Percentiles rank a stretch among this genome's conserved stretches.
Conservation (phyloP, 2,329 filamentous ascomycete genomes). For the Stemphylium vesicarium region DNA sequence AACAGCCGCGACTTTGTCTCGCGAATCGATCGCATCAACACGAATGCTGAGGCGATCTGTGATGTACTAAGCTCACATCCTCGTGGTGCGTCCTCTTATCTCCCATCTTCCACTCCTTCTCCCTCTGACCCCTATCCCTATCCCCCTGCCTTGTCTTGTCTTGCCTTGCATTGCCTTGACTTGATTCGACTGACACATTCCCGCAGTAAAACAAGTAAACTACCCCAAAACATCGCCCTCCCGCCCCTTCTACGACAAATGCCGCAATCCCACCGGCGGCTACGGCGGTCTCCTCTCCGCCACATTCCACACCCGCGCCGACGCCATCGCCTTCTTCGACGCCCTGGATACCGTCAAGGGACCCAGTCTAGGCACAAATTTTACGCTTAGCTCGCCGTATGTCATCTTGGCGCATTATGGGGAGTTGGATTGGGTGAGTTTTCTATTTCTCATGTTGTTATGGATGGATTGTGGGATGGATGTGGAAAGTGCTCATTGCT, state of each 20-base stretch:
- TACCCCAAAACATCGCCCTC: conserved; percentile 84
- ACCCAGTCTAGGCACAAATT: conserved; percentile 94
- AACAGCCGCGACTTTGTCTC: conserved; percentile 92
- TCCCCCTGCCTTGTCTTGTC: too few species aligned
- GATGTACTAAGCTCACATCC: conserved; percentile 68
- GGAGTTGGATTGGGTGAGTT: conserved; percentile 83
- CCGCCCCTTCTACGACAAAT: conserved; percentile 76
- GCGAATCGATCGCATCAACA: conserved; percentile 83
- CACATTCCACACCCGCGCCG: conserved; percentile 72
- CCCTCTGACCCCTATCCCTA: neutral
- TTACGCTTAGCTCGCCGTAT: conserved; percentile 90
- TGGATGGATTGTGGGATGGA: neutral
- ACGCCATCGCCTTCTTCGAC: conserved; percentile 85
- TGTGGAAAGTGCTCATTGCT: neutral
- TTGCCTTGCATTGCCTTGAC: too few species aligned
- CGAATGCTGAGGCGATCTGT: conserved; percentile 83
- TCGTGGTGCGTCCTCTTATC: conserved; percentile 46
- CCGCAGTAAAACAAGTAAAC: conserved; percentile 74
- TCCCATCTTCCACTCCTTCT: neutral
- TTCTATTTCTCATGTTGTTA: neutral
- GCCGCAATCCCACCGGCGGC: conserved; percentile 73
- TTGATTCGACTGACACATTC: too few species aligned
- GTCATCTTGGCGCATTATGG: conserved; percentile 89
- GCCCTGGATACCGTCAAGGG: conserved; percentile 87
- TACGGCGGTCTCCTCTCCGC: conserved; percentile 91